Evolutionary conservation across 2,329 filamentous ascomycete species (phyloP), one percentile per base, ranked within the genome.

Genomic region (Westerdykella ornata): DNA sequence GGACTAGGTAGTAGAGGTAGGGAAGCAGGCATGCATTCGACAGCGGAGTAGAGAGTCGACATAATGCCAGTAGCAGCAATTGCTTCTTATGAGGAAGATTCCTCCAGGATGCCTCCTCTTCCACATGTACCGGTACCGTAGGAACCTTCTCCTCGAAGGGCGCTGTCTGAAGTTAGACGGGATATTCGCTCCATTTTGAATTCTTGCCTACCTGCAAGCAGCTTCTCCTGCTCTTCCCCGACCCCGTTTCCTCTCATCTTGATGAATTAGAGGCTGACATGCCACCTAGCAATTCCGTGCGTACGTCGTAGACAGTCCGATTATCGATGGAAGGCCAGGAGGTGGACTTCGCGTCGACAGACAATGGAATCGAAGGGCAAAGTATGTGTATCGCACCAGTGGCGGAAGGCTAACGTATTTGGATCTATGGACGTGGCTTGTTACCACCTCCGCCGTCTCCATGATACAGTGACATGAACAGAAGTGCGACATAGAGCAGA

Each of bases 1-100:
- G 81, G 30, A 94, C 76, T 60, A 89, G 85, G 65, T 88, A 92
- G 67, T 88, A 92, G 73, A 92, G 81, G 66, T 92, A 92, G 1
- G 84, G 77, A 6, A 59, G 41, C 14, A 60, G 53, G 35, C 56
- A 62, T 2, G 85, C 87, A 57, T 89, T 85, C 0, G 85, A 83
- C 13, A 94, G 70, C 1, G 88, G 87, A 57, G 92, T 86, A 15
- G 84, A 86, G 19, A 94, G 70, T 22, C 88, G 78, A 4, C 86
- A 84, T 38, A 92, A 68, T 1, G 84, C 86, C 38, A 94, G 74
- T 44, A 94, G 80, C 22, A 82, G 68, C 20, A 94, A 74, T 65
- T 94, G 87, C 32, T 77, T 72, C 64, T 87, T 92, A 43, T 77
- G 74, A 0, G 88, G 88, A 1, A 94, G 71, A 11, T 82, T 80